Evolutionary conservation across 2,329 filamentous ascomycete genomes (phyloP).

Genomic region (Hypomyces perniciosus): DNA sequence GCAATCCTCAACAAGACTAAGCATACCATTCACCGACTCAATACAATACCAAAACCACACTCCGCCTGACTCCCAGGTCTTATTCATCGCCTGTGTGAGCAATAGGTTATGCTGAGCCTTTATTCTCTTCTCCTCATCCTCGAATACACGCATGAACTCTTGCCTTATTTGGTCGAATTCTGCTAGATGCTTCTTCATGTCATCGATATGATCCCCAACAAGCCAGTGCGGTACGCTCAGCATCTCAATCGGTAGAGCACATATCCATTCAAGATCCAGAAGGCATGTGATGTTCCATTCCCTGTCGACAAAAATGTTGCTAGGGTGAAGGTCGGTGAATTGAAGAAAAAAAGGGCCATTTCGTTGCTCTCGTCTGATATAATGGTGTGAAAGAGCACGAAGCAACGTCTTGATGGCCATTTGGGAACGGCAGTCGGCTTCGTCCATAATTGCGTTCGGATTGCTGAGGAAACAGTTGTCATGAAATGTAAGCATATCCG

Average conservation of each 20-base stretch:
- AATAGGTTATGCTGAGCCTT: too few species aligned
- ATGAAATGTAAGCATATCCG: slow-evolving; percentile 28
- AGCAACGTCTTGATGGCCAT: slow-evolving; percentile 24
- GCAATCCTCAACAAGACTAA: too few species aligned
- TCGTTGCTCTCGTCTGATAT: slow-evolving; percentile 17
- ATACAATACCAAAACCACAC: too few species aligned
- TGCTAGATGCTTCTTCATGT: background rate
- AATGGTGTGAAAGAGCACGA: slow-evolving; percentile 20
- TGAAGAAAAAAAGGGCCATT: slow-evolving; percentile 26
- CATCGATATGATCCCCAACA: background rate
- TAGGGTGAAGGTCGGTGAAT: slow-evolving; percentile 32
- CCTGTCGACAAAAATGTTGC: slow-evolving; percentile 33
- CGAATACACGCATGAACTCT: too few species aligned
- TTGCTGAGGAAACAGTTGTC: slow-evolving; percentile 28
- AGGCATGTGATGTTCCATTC: slow-evolving; percentile 28
- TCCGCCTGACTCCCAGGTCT: too few species aligned
- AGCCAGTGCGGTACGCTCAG: slow-evolving; percentile 27
- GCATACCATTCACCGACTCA: too few species aligned
- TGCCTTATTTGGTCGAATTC: background rate
- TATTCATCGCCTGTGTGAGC: too few species aligned
- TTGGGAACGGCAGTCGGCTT: slow-evolving; percentile 23
- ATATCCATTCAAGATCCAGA: slow-evolving; percentile 31
- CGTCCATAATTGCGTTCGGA: slow-evolving; percentile 26
- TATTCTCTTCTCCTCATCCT: too few species aligned
- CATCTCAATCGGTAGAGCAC: slow-evolving; percentile 25